Base-by-base conservation (phyloP, 345 rosid genomes). In the Pugionium cornutum region DNA sequence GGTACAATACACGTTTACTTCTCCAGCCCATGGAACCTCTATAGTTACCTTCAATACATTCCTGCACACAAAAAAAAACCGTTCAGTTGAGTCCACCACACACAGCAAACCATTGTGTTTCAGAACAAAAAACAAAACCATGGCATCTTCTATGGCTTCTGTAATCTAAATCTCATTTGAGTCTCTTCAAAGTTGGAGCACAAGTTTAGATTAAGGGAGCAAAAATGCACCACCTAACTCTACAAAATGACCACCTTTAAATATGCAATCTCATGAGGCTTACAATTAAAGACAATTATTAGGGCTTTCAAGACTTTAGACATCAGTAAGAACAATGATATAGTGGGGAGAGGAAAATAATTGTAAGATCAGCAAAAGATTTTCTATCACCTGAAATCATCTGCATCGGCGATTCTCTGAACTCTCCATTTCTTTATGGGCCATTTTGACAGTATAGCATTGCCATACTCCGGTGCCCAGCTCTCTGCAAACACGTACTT, bases 391-490 rank as follows among this genome's bases (percentile, higher is more conserved):
- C 97, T 86, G 87, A 87, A 89, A 74, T 92, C 98, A 51, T 83
- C 88, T 9, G 83, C 90, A 44, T 87, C 82, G 0, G 89, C 97
- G 28, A 92, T 89, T 75, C 81, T 86, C 68, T 86, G 89, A 56
- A 86, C 83, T 68, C 71, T 82, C 96, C 94, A 92, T 33, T 76
- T 77, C 80, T 86, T 83, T 53, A 89, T 89, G 0, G 94, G 91
- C 91, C 91, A 92, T 73, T 83, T 86, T 1, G 98, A 88, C 43
- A 89, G 61, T 75, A 89, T 70, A 1, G 96, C 98, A 53, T 89
- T 92, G 4, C 98, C 98, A 52, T 83, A 92, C 70, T 88, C 91
- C 0, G 97, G 98, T 6, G 92, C 95, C 98, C 98, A 92, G 71
- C 96, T 89, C 66, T 92, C 98, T 5, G 95, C 92, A 63, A 92